A percentile compares a stretch with the other conserved stretches of the same genome.
Conservation (phyloP, 2,329 filamentous ascomycete genomes). For the Paraphaeosphaeria minitans region DNA sequence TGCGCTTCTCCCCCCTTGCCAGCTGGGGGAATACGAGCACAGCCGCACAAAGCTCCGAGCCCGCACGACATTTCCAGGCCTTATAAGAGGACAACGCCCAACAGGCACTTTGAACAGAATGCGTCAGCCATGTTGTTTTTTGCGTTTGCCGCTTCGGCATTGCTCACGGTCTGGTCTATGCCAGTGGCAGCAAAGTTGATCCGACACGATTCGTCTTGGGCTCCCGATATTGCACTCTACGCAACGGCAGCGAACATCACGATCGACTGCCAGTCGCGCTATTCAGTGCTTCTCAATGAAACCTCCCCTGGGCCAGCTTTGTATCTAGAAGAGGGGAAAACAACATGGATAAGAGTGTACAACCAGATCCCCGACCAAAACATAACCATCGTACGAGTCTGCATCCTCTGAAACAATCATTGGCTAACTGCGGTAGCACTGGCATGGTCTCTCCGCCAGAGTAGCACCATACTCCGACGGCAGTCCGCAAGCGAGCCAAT, state of each 20-base stretch:
- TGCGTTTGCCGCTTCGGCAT: neutral
- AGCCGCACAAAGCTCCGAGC: neutral
- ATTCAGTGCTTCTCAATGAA: conserved; percentile 59
- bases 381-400: conserved; percentile 57
- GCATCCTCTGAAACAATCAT: neutral
- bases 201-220: conserved; percentile 31
- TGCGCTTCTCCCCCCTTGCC: neutral
- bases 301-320: conserved; percentile 59
- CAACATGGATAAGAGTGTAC: conserved; percentile 63
- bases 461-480: conserved; percentile 69
- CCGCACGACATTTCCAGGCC: neutral
- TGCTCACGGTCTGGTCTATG: neutral
- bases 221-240: conserved; percentile 55
- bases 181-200: neutral
- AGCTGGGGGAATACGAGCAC: neutral
- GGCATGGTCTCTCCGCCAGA: conserved; percentile 63
- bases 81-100: neutral
- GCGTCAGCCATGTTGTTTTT: neutral
- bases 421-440: conserved; percentile 56
- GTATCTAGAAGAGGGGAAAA: conserved; percentile 52
- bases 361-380: conserved; percentile 61
- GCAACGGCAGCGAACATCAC: conserved; percentile 51
- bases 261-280: conserved; percentile 54
- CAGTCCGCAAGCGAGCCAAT: conserved; percentile 64
- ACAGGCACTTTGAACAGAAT: neutral